Evolutionary conservation across 257 asterid species (phyloP), one percentile per base, ranked within the genome.

Genomic region (Solanum corneliomulleri): DNA sequence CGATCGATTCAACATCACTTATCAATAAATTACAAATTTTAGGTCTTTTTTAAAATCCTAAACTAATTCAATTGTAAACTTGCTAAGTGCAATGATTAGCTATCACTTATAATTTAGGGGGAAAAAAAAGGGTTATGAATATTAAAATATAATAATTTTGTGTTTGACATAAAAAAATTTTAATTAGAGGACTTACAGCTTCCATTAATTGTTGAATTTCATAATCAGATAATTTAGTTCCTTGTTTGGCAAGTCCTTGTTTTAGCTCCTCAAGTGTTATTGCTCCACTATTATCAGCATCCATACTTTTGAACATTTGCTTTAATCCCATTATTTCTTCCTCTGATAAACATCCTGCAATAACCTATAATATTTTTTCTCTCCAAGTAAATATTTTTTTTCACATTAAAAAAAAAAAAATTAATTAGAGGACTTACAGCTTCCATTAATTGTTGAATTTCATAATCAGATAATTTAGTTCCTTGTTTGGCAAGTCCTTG

Each of bases 291-390:
- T 91, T 91, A 82, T 94, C 97, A 47, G 93, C 86, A 71, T 94
- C 97, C 88, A 94, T 94, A 83, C 94, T 88, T 87, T 88, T 93
- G 91, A 94, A 94, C 97, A 94, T 94, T 87, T 94, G 90, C 86
- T 93, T 94, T 82, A 94, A 78, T 86, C 97, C 97, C 93, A 91
- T 93, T 88, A 94, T 94, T 90, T 94, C 97, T 89, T 94, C 97
- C 87, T 94, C 97, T 0, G 97, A 94, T 39, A 94, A 90, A 81
- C 97, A 94, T 4, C 96, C 97, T 2, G 97, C 97, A 87, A 94
- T 94, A 13, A 93, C 94, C 96, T 93, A 60, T 18, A 80, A 60
- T 85, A 45, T 85, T 15, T 77, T 44, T 77, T 31, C 23, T 86
- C 31, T 70, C 70, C 88, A 89, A 87, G 15, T 86, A 44, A 58